These are phyloP conservation scores for Withania somnifera DNA, from an alignment of 305 asterid species.

Conservation along the genomic window DNA sequence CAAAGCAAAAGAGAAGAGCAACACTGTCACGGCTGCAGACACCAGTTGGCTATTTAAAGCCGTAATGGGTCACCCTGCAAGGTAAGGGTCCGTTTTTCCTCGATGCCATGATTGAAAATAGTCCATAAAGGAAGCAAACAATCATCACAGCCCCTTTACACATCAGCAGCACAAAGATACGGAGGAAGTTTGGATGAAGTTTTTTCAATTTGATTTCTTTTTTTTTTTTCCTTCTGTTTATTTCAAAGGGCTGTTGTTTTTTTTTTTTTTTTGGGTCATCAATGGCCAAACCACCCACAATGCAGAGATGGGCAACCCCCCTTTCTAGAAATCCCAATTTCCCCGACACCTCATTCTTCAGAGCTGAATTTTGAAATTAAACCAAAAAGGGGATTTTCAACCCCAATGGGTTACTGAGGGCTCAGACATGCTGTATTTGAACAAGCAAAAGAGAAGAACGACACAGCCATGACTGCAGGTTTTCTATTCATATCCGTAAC, in stretches of 20 bases:
- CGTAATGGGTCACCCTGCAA: background rate
- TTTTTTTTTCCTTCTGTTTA: no score
- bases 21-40: background rate
- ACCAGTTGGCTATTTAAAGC: background rate
- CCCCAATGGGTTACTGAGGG: background rate
- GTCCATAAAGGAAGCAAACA: background rate
- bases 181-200: background rate
- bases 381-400: background rate
- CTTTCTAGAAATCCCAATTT: conserved; percentile 7
- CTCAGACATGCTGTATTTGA: background rate
- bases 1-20: background rate
- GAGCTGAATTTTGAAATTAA: background rate
- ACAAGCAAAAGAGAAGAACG: background rate
- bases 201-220: background rate
- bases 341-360: background rate
- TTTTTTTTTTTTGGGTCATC: background rate
- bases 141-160: conserved; percentile 13
- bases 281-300: background rate
- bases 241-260: background rate
- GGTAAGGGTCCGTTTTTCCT: background rate
- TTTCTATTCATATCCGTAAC: background rate
- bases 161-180: background rate
- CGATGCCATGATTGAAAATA: background rate
- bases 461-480: background rate
- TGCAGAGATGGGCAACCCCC: conserved; percentile 18